Conservation (phyloP, 2,329 filamentous ascomycete genomes). For the Aspergillus pseudonomiae region DNA sequence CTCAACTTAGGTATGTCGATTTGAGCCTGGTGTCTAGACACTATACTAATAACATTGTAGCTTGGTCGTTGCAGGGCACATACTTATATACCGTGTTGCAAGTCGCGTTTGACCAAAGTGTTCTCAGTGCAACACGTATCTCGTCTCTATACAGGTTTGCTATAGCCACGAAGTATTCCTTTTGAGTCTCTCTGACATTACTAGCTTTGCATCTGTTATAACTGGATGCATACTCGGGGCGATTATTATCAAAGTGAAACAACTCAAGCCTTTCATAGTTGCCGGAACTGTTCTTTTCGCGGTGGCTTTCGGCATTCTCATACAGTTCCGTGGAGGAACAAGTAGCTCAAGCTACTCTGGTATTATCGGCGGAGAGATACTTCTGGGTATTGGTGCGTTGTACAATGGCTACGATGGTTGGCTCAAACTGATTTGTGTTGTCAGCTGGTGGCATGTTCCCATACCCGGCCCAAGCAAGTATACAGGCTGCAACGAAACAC, state of each 20-base stretch:
- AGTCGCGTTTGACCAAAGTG: conserved; percentile 63
- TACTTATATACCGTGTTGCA: conserved; percentile 66
- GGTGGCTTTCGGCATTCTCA: conserved; percentile 67
- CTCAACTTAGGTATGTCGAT: conserved; percentile 27
- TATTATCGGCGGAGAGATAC: conserved; percentile 64
- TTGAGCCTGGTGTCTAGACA: conserved; percentile 28
- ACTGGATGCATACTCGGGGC: conserved; percentile 60
- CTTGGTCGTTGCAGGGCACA: conserved; percentile 66
- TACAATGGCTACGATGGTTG: no score
- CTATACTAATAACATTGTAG: conserved; percentile 21
- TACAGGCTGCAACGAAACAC: conserved; percentile 55
- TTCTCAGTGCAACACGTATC: conserved; percentile 61
- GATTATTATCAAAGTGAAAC: conserved; percentile 60
- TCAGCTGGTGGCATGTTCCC: conserved; percentile 63
- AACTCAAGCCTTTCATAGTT: conserved; percentile 67
- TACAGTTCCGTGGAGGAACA: conserved; percentile 62
- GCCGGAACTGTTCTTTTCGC: conserved; percentile 63
- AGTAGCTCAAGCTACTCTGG: conserved; percentile 52
- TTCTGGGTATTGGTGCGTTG: conserved; percentile 58
- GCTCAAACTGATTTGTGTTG: background rate
- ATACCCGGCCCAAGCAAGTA: conserved; percentile 54
- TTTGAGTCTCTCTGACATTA: conserved; percentile 4
- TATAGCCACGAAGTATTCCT: background rate
- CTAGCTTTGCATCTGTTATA: conserved; percentile 57
- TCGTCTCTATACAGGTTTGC: conserved; percentile 57